Evolutionary conservation across 768 basidiomycete genomes (phyloP).

Genomic region (Calocybe gangraenosa): DNA sequence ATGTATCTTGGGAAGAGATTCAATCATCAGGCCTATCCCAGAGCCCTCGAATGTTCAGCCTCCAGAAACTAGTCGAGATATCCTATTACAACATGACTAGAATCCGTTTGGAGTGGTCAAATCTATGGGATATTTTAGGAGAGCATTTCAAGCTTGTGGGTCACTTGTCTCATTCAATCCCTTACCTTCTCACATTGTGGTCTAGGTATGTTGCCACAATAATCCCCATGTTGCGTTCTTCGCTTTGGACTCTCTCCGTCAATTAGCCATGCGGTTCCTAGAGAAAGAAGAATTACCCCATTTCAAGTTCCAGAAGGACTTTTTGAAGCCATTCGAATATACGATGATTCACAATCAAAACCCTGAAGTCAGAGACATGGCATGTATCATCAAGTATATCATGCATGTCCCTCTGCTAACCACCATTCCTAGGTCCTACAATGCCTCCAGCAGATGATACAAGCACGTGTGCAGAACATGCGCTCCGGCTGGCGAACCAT

Average conservation of each 20-base stretch:
- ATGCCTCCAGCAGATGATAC: conserved; percentile 98
- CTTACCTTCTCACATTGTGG: conserved; percentile 10
- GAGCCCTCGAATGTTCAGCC: conserved; percentile 91
- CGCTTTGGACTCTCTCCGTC: conserved; percentile 92
- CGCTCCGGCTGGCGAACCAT: conserved; percentile 99
- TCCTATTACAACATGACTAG: conserved; percentile 99
- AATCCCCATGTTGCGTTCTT: conserved; percentile 97
- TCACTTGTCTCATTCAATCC: too few relatives aligned
- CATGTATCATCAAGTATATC: conserved; percentile 25
- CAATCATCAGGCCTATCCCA: conserved; percentile 94
- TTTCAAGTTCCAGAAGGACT: conserved; percentile 99
- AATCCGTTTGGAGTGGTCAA: conserved; percentile 97
- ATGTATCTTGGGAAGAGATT: conserved; percentile 99
- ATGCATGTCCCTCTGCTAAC: background rate
- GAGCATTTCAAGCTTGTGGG: conserved; percentile 97
- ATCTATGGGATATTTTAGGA: conserved; percentile 95
- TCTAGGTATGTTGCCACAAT: conserved; percentile 95
- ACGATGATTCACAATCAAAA: conserved; percentile 97
- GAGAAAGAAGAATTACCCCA: conserved; percentile 98
- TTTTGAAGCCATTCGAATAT: conserved; percentile 95
- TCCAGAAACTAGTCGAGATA: conserved; percentile 98
- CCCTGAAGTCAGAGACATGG: conserved; percentile 96
- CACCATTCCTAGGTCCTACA: conserved; percentile 68
- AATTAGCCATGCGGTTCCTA: conserved; percentile 96
- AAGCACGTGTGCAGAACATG: conserved; percentile 90